Conservation (phyloP, 2,329 filamentous ascomycete genomes). For the Ramularia collo-cygni region DNA sequence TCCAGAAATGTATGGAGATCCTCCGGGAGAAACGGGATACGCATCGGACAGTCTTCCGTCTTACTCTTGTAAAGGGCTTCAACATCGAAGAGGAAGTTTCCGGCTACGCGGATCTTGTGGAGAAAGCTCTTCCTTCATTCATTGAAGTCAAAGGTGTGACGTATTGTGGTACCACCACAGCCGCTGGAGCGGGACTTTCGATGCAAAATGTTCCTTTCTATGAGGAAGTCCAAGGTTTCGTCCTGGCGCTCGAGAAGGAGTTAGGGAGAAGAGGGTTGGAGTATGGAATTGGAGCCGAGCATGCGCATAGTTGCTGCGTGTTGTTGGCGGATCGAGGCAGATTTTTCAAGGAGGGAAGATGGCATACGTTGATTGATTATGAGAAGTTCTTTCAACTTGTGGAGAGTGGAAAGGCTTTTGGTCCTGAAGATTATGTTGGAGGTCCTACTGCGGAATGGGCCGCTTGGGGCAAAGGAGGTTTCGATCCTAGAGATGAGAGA, state of each 20-base stretch:
- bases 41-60: slow-evolving; percentile 87
- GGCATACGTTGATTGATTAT: slow-evolving; percentile 92
- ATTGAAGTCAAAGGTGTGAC: slow-evolving; percentile 96
- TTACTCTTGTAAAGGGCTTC: slow-evolving; percentile 96
- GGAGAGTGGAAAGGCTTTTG: slow-evolving; percentile 61
- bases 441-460: slow-evolving; percentile 86
- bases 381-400: slow-evolving; percentile 77
- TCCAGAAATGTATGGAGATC: slow-evolving; percentile 85
- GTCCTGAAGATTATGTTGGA: slow-evolving; percentile 85
- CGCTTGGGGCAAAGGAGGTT: slow-evolving; percentile 87
- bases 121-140: slow-evolving; percentile 80
- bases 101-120: slow-evolving; percentile 84
- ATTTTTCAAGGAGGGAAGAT: slow-evolving; percentile 56
- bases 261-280: slow-evolving; percentile 62
- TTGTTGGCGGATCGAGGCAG: slow-evolving; percentile 69
- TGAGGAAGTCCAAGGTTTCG: slow-evolving; percentile 79
- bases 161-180: slow-evolving; percentile 86
- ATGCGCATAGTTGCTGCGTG: slow-evolving; percentile 90
- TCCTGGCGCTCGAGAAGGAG: slow-evolving; percentile 63
- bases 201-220: slow-evolving; percentile 98
- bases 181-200: slow-evolving; percentile 76
- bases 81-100: slow-evolving; percentile 90
- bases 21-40: slow-evolving; percentile 72
- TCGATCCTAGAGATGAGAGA: slow-evolving; percentile 81
- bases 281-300: slow-evolving; percentile 91